Percentiles rank a stretch among this genome's conserved stretches.
These are phyloP conservation scores for Monascus purpureus DNA, from an alignment of 495 filamentous ascomycete genomes.

Conservation along the genomic window DNA sequence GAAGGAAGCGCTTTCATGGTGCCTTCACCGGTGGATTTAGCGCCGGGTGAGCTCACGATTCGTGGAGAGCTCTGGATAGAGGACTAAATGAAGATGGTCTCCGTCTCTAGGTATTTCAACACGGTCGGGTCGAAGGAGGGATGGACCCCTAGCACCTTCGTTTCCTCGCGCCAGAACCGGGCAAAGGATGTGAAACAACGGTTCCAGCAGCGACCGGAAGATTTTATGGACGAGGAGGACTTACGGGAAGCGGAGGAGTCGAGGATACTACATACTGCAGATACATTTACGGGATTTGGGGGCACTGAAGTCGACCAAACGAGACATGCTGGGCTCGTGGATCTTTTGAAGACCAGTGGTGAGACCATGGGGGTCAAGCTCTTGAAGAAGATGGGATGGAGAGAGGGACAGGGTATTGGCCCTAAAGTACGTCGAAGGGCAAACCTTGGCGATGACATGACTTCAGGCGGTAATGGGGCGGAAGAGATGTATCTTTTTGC, in stretches of 20 bases:
- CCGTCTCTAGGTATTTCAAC: slow-evolving; percentile 69
- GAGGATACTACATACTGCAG: slow-evolving; percentile 52
- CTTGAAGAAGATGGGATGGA: slow-evolving; percentile 91
- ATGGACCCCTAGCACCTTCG: slow-evolving; percentile 84
- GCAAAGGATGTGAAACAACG: slow-evolving; percentile 47
- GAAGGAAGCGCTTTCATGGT: slow-evolving; percentile 82
- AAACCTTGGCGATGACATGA: slow-evolving; percentile 40
- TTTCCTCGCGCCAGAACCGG: slow-evolving; percentile 74
- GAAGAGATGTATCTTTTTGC: slow-evolving; percentile 65
- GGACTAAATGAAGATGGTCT: slow-evolving; percentile 14
- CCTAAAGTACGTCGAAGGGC: slow-evolving; percentile 73
- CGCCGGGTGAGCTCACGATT: slow-evolving; percentile 56
- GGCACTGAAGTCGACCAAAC: slow-evolving; percentile 43
- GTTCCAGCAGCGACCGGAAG: slow-evolving; percentile 56
- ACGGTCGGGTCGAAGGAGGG: slow-evolving; percentile 97
- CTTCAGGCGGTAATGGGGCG: slow-evolving; percentile 19
- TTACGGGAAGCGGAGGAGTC: slow-evolving; percentile 74
- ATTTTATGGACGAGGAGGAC: slow-evolving; percentile 99
- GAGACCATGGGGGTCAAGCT: slow-evolving; percentile 86
- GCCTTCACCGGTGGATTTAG: slow-evolving; percentile 96
- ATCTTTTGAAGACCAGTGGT: slow-evolving; percentile 57
- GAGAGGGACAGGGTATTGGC: slow-evolving; percentile 82
- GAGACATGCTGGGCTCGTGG: slow-evolving; percentile 48
- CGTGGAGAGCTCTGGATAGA: slow-evolving; percentile 9
- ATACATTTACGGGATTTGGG: slow-evolving; percentile 65